Evolutionary conservation across 106 monocot species (phyloP).

Genomic region (Dactylorhiza incarnata): DNA sequence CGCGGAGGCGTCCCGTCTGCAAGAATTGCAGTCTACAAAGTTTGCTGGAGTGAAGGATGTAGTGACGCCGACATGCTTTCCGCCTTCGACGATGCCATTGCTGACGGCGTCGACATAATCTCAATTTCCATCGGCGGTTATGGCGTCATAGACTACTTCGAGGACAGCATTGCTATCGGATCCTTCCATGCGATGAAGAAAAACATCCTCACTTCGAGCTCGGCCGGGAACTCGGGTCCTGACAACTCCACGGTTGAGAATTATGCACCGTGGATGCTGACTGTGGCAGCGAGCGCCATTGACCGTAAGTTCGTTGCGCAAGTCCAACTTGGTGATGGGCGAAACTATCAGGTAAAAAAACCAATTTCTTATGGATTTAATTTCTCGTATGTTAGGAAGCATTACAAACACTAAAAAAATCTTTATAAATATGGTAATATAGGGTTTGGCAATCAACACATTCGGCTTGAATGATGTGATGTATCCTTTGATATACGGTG

Average conservation of each 20-base stretch:
- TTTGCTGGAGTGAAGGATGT: constrained; percentile 14
- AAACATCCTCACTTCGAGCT: neutral
- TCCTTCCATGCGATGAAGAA: neutral
- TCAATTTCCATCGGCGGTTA: constrained; percentile 15
- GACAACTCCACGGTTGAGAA: neutral
- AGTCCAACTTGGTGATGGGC: neutral
- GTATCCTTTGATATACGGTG: constrained; percentile 23
- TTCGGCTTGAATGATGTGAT: neutral
- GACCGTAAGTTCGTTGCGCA: constrained; percentile 11
- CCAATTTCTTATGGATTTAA: neutral
- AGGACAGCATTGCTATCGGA: neutral
- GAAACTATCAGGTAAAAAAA: neutral
- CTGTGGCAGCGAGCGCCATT: constrained; percentile 18
- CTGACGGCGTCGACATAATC: constrained; percentile 27
- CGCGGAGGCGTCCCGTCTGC: constrained; percentile 7
- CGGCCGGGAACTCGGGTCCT: neutral
- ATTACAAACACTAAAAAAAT: neutral
- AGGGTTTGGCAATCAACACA: constrained; percentile 20
- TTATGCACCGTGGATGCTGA: constrained; percentile 23
- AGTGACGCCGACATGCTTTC: constrained; percentile 9
- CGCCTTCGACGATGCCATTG: constrained; percentile 20
- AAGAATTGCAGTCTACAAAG: constrained; percentile 18
- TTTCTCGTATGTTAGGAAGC: neutral
- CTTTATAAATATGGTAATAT: neutral
- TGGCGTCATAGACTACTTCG: neutral